Conservation (phyloP, 2,329 filamentous ascomycete species). For the Basipetospora chlamydospora region DNA sequence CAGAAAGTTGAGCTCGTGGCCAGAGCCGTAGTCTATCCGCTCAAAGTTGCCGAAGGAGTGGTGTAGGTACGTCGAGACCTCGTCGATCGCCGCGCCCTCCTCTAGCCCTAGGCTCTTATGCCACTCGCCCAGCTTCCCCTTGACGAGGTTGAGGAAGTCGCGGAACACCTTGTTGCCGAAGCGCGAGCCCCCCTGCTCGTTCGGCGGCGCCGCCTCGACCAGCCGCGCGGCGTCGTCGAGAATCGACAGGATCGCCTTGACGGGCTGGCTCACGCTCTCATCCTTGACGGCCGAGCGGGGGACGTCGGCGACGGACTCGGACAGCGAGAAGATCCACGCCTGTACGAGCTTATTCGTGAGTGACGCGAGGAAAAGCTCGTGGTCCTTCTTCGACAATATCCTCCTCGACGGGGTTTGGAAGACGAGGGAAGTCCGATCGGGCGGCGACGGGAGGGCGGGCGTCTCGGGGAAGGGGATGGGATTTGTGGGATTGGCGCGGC, state of each 20-base stretch:
- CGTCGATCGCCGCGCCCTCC: conserved; percentile 40
- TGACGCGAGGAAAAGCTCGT: conserved; percentile 66
- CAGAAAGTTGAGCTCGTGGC: conserved; percentile 93
- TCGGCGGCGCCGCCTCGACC: conserved; percentile 56
- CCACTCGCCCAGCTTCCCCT: conserved; percentile 43
- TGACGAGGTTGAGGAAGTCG: conserved; percentile 58
- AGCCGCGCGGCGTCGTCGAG: conserved; percentile 55
- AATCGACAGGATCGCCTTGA: conserved; percentile 52
- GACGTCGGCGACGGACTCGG: conserved; percentile 62
- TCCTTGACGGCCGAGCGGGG: conserved; percentile 46
- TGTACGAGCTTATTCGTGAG: conserved; percentile 61
- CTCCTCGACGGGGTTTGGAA: conserved; percentile 59
- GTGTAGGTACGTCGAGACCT: conserved; percentile 66
- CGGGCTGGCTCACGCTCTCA: conserved; percentile 37
- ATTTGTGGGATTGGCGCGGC: conserved; percentile 33
- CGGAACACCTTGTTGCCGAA: conserved; percentile 94
- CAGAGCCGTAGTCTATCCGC: conserved; percentile 91
- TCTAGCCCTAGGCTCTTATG: conserved; percentile 45
- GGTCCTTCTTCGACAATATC: conserved; percentile 70
- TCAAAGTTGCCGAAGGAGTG: conserved; percentile 75
- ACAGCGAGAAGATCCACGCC: conserved; percentile 74
- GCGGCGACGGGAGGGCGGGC: conserved; percentile 55
- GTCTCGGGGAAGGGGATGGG: conserved; percentile 57
- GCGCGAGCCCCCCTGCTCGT: conserved; percentile 75
- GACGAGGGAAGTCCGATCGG: conserved; percentile 40